These are phyloP conservation scores for Emydomyces testavorans DNA, from an alignment of 2,329 filamentous ascomycete genomes.

Conservation along the genomic window DNA sequence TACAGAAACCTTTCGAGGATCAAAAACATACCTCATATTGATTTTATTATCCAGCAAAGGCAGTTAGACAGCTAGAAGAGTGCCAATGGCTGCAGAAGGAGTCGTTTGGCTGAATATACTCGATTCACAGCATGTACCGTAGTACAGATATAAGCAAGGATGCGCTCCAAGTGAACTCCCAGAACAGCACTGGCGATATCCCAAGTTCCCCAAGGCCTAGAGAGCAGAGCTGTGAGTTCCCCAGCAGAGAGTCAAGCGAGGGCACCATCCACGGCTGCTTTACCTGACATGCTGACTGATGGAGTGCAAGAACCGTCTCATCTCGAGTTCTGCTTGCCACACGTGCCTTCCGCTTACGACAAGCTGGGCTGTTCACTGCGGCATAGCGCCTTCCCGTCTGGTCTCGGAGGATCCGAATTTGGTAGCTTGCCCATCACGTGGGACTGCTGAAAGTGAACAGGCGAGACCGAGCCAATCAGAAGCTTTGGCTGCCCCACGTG, in stretches of 20 bases:
- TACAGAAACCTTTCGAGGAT: no score
- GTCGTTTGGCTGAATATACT: not conserved
- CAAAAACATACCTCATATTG: slow-evolving; percentile 7
- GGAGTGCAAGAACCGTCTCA: no score
- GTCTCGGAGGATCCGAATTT: not conserved
- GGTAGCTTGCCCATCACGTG: slow-evolving; percentile 1
- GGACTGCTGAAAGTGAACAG: no score
- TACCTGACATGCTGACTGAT: not conserved
- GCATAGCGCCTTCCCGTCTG: not conserved
- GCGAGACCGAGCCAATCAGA: slow-evolving; percentile 6
- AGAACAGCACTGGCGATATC: not conserved
- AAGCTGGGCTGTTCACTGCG: not conserved
- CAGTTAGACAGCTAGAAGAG: not conserved
- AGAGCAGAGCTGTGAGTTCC: not conserved
- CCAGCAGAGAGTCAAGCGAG: not conserved
- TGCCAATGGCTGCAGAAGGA: not conserved
- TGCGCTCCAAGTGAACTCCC: not conserved
- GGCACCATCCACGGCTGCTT: not conserved
- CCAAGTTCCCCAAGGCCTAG: not conserved
- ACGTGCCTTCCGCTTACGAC: slow-evolving; percentile 3
- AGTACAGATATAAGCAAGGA: no score
- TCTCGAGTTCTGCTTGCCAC: not conserved
- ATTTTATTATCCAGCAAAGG: not conserved
- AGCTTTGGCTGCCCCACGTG: not conserved
- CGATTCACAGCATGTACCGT: no score